Evolutionary conservation across 768 basidiomycete species (phyloP).

Genomic region (Boletus sp.): DNA sequence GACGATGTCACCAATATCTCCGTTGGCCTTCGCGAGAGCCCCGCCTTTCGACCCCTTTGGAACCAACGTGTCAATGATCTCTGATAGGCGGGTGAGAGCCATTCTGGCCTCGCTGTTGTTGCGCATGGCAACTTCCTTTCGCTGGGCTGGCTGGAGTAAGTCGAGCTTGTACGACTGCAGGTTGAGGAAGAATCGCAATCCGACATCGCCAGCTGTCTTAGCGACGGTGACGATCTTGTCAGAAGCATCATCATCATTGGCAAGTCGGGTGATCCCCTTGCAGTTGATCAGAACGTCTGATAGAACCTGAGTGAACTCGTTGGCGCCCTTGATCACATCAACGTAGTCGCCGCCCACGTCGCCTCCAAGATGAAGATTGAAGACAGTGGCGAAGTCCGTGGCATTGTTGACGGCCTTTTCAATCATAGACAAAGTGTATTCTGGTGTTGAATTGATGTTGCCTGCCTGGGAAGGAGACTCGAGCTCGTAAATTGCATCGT

Average conservation of each 20-base stretch:
- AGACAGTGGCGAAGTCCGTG: constrained; percentile 93
- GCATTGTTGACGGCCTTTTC: constrained; percentile 95
- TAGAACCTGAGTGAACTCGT: constrained; percentile 92
- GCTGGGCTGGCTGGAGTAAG: constrained; percentile 64
- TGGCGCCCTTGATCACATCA: constrained; percentile 96
- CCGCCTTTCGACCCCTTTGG: constrained; percentile 78
- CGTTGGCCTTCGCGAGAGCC: constrained; percentile 71
- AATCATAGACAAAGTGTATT: constrained; percentile 97
- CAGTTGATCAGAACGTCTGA: constrained; percentile 90
- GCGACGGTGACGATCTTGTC: constrained; percentile 87
- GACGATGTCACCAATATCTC: constrained; percentile 93
- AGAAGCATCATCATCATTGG: constrained; percentile 85
- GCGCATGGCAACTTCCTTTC: constrained; percentile 84
- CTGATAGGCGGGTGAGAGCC: constrained; percentile 81
- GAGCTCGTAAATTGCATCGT: constrained; percentile 95
- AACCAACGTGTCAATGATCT: constrained; percentile 79
- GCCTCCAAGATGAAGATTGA: constrained; percentile 84
- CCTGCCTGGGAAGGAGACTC: constrained; percentile 94
- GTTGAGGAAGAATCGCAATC: constrained; percentile 90
- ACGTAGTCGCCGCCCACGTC: constrained; percentile 93
- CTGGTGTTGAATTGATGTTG: constrained; percentile 95
- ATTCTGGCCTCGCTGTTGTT: constrained; percentile 84
- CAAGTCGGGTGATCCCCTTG: constrained; percentile 92
- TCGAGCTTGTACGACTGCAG: constrained; percentile 94
- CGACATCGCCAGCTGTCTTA: constrained; percentile 82